Evolutionary conservation across 148 eudicot genomes (phyloP).

Genomic region (Nepenthes mirabilis): DNA sequence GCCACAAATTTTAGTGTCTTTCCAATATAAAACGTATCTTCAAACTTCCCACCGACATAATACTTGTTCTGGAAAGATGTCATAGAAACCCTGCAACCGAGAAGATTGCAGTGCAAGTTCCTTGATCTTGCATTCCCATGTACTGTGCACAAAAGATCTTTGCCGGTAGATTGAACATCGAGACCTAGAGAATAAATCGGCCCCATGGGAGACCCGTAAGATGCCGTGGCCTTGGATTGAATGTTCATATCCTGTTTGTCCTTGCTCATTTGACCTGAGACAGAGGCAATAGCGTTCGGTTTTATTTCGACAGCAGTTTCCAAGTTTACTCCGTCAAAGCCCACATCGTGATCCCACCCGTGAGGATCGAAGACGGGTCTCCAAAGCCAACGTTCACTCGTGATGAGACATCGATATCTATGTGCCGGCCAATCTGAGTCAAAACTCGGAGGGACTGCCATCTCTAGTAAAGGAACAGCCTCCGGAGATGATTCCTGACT

Average conservation of each 20-base stretch:
- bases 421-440: slow-evolving; percentile 62
- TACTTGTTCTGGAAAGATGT: slow-evolving; percentile 48
- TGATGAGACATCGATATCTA: slow-evolving; percentile 62
- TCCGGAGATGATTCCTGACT: slow-evolving; percentile 43
- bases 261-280: slow-evolving; percentile 95
- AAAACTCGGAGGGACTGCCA: slow-evolving; percentile 67
- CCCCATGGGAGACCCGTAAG: slow-evolving; percentile 45
- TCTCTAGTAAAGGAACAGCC: slow-evolving; percentile 58
- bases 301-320: slow-evolving; percentile 46
- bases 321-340: slow-evolving; percentile 82
- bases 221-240: slow-evolving; percentile 62
- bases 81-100: slow-evolving; percentile 71
- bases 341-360: slow-evolving; percentile 97
- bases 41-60: slow-evolving; percentile 65
- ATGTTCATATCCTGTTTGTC: slow-evolving; percentile 78
- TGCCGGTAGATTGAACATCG: slow-evolving; percentile 62
- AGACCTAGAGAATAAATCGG: slow-evolving; percentile 49
- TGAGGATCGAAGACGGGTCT: slow-evolving; percentile 84
- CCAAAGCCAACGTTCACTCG: slow-evolving; percentile 57
- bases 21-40: slow-evolving; percentile 45
- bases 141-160: slow-evolving; percentile 50
- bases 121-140: slow-evolving; percentile 44
- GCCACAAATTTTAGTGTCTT: slow-evolving; percentile 42
- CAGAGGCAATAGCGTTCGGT: slow-evolving; percentile 28
- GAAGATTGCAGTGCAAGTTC: slow-evolving; percentile 32